Base-by-base conservation (phyloP, 1,284 basidiomycete genomes). In the Malassezia caprae region DNA sequence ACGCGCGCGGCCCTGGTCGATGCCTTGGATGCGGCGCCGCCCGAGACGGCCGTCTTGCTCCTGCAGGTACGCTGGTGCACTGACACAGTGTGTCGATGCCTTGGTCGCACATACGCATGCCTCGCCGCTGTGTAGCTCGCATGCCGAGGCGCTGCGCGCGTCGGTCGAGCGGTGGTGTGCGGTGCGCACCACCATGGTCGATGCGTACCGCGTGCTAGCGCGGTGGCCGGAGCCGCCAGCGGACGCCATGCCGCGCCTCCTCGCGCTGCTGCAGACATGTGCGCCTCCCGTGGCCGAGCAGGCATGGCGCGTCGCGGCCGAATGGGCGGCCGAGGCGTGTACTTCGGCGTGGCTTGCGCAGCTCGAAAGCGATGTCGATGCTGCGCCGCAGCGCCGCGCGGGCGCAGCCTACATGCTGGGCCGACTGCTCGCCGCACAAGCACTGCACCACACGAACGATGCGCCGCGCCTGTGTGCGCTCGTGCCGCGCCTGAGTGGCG, bases 61-160 rank as follows among this genome's bases (percentile, higher is more conserved):
- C 15, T 48, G 34, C 46, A 26, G 19, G 39, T 40, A 40, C 19
- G 39, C 24, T 11, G 5, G n/a, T 44, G 13, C 31, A 11, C 19
- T 34, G 2, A 24, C 31, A 2, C 24, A 28, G 30, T 48, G 31
- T 32, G 19, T 48, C 13, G 23, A 37, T 30, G 27, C 28, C 17
- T 46, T 46, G 8, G 44, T 46, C 7, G 12, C n/a, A 6, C 30
- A 48, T 48, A 37, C 46, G 7, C 46, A 35, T 19, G 27, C 32
- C 10, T 26, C 40, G 32, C 39, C 53, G 3, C 35, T 55, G 34
- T 19, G 35, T 13, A 23, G 19, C 2, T 27, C 53, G 17, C 53
- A 55, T 35, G 42, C 46, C n/a, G 23, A 13, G 12, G 40, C 48
- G 41, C 48, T 55, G 4, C 48, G 53, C 21, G 32, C 31, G 27